Percentiles rank a stretch among this genome's conserved stretches.
Evolutionary conservation across 140 eudicot genomes (phyloP).

Genomic region (Cichorium intybus): DNA sequence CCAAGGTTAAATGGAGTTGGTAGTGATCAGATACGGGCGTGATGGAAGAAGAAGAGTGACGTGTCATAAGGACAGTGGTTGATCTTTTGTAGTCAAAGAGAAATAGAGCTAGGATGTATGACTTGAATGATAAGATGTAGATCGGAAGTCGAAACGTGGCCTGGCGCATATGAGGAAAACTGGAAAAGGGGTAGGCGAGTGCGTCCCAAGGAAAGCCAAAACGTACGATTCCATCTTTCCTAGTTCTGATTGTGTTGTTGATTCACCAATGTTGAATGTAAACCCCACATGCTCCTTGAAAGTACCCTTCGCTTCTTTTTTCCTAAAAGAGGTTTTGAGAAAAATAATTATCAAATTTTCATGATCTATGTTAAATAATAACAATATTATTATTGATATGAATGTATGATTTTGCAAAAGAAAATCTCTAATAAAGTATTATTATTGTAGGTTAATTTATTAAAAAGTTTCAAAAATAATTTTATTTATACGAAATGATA

Average conservation of each 20-base stretch:
- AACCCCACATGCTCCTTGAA: constrained; percentile 13
- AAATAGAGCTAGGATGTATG: background rate
- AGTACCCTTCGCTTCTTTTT: background rate
- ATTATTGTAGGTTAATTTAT: too few relatives aligned
- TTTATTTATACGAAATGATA: too few relatives aligned
- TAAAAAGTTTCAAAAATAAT: too few relatives aligned
- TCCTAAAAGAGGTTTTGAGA: background rate
- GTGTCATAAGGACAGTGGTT: constrained; percentile 1
- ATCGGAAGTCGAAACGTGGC: constrained; percentile 25
- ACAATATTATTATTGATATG: too few relatives aligned
- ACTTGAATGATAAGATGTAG: background rate
- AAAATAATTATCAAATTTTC: too few relatives aligned
- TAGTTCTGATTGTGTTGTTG: constrained; percentile 5
- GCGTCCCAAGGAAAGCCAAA: constrained; percentile 10
- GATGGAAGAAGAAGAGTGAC: background rate
- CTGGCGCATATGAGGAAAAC: background rate
- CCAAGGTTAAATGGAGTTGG: constrained; percentile 12
- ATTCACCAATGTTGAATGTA: constrained; percentile 12
- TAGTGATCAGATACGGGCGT: constrained; percentile 14
- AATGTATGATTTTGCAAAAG: too few relatives aligned
- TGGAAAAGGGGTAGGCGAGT: background rate
- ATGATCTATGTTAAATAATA: too few relatives aligned
- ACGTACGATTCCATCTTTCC: constrained; percentile 9
- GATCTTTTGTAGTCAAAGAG: background rate
- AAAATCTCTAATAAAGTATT: too few relatives aligned